These are phyloP conservation scores for Aspergillus sp. DNA, from an alignment of 2,329 filamentous ascomycete species.

Conservation along the genomic window DNA sequence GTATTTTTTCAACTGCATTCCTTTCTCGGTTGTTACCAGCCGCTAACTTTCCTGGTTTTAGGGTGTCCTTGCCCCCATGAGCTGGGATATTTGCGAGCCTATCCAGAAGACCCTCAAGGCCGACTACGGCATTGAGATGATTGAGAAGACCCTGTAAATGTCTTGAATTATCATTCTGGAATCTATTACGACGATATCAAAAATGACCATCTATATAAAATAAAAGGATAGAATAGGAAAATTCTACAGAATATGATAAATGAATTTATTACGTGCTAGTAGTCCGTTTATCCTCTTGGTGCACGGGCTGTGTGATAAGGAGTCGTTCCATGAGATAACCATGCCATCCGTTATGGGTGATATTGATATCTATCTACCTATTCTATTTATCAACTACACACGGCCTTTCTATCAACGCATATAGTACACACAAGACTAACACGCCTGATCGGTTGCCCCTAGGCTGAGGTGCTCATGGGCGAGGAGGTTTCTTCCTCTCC, in stretches of 20 bases:
- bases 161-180: background rate
- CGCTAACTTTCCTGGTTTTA: slow-evolving; percentile 3
- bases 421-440: too few relatives aligned
- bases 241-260: background rate
- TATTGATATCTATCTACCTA: background rate
- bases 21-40: too few relatives aligned
- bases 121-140: slow-evolving; percentile 70
- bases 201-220: background rate
- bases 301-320: too few relatives aligned
- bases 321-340: too few relatives aligned
- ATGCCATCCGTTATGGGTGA: too few relatives aligned
- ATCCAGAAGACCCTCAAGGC: slow-evolving; percentile 76
- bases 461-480: too few relatives aligned
- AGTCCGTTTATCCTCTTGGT: background rate
- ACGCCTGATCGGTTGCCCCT: background rate
- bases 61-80: slow-evolving; percentile 77
- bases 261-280: background rate
- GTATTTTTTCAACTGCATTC: background rate
- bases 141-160: slow-evolving; percentile 60
- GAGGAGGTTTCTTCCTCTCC: background rate
- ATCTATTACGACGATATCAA: slow-evolving; percentile 6
- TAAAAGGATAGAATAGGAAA: slow-evolving; percentile 8
- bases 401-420: background rate
- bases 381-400: background rate
- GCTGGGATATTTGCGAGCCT: slow-evolving; percentile 67